A percentile compares a stretch with the other conserved stretches of the same genome.
Conservation (phyloP, 1,284 basidiomycete species). For the Agaricales sp. region DNA sequence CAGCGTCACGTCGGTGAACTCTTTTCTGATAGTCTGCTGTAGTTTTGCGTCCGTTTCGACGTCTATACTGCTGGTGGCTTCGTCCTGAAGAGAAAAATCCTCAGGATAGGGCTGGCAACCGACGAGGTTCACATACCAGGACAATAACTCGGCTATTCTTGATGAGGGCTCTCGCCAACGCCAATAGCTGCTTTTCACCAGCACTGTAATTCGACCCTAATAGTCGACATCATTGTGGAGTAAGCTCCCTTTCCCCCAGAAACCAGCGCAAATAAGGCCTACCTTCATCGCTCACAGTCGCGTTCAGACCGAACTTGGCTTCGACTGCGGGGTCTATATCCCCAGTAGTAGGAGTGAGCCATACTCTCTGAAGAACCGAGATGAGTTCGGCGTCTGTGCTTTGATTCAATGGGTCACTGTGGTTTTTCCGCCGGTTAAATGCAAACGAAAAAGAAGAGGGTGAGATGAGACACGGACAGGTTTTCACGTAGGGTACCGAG, state of each 20-base stretch:
- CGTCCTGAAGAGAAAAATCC: slow-evolving; percentile 30
- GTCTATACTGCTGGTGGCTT: slow-evolving; percentile 80
- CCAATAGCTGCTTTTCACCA: slow-evolving; percentile 72
- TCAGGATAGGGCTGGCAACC: slow-evolving; percentile 4
- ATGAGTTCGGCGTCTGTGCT: slow-evolving; percentile 45
- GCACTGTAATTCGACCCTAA: slow-evolving; percentile 63
- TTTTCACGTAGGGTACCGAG: slow-evolving; percentile 61
- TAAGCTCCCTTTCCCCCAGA: neutral
- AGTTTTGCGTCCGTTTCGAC: slow-evolving; percentile 74
- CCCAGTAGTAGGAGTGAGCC: slow-evolving; percentile 44
- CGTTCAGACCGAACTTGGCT: slow-evolving; percentile 60
- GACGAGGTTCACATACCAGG: slow-evolving; percentile 29
- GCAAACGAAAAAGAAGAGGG: neutral
- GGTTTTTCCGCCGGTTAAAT: neutral
- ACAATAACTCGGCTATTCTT: slow-evolving; percentile 65
- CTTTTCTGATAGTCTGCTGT: slow-evolving; percentile 63
- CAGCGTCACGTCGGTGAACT: slow-evolving; percentile 53
- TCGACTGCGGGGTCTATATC: slow-evolving; percentile 36
- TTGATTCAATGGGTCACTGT: slow-evolving; percentile 47
- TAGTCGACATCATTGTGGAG: slow-evolving; percentile 10
- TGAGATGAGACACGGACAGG: slow-evolving; percentile 33
- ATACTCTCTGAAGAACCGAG: slow-evolving; percentile 46
- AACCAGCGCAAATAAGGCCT: slow-evolving; percentile 7
- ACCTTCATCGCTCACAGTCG: slow-evolving; percentile 56
- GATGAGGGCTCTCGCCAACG: slow-evolving; percentile 61